Evolutionary conservation across 1,139 yeast species (phyloP).

Genomic region (Pichia inconspicua): DNA sequence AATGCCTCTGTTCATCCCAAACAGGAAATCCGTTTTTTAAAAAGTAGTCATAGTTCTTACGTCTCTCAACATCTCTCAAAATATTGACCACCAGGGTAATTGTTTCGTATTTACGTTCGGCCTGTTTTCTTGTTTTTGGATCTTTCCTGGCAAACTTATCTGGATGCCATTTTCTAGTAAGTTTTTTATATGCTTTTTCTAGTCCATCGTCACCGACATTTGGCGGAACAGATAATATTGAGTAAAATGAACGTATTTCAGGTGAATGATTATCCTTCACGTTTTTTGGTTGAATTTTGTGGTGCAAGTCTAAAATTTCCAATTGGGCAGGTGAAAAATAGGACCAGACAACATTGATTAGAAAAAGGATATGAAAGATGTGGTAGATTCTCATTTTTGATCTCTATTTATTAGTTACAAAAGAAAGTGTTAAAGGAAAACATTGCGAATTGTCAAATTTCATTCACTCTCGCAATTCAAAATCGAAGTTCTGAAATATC

Average conservation of each 20-base stretch:
- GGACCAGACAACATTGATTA: constrained; percentile 7
- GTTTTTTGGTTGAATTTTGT: constrained; percentile 15
- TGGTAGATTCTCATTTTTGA: not conserved
- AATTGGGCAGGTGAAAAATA: constrained; percentile 13
- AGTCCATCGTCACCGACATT: constrained; percentile 38
- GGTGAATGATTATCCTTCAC: not conserved
- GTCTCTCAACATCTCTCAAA: constrained; percentile 47
- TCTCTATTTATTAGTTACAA: too few species aligned
- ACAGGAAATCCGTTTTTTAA: constrained; percentile 79
- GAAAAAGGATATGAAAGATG: not conserved
- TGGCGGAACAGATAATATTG: constrained; percentile 7
- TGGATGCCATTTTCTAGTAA: constrained; percentile 72
- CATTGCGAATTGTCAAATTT: too few species aligned
- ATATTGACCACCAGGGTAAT: constrained; percentile 70
- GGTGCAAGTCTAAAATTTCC: constrained; percentile 14
- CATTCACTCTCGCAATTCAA: too few species aligned
- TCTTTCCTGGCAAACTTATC: constrained; percentile 48
- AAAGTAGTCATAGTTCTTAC: constrained; percentile 80
- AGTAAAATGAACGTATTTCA: constrained; percentile 13
- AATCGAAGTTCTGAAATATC: too few species aligned
- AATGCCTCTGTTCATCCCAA: constrained; percentile 23
- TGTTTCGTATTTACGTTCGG: constrained; percentile 60
- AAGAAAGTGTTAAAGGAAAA: too few species aligned
- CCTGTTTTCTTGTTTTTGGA: constrained; percentile 33
- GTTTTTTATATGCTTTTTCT: constrained; percentile 63